A percentile compares a stretch with the other conserved stretches of the same genome.
Evolutionary conservation across 306 rosid genomes (phyloP).

Genomic region (Gastrolobium villosum): DNA sequence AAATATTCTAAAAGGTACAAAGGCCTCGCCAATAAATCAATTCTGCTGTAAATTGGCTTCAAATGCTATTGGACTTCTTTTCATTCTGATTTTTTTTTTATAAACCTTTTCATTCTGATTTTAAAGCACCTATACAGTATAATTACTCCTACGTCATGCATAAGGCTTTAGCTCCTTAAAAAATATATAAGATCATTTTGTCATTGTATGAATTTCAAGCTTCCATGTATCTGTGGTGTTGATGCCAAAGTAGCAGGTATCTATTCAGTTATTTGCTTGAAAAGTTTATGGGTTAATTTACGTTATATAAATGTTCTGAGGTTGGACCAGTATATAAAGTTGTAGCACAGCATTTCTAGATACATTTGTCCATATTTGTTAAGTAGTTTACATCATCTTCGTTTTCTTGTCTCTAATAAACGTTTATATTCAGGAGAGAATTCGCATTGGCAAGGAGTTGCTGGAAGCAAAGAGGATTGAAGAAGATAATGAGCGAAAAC

Average conservation of each 20-base stretch:
- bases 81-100: neutral
- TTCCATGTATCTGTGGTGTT: constrained; percentile 9
- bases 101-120: neutral
- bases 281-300: constrained; percentile 18
- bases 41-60: neutral
- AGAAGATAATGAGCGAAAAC: constrained; percentile 93
- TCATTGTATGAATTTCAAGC: constrained; percentile 36
- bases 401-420: constrained; percentile 18
- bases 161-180: constrained; percentile 12
- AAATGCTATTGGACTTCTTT: neutral
- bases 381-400: constrained; percentile 27
- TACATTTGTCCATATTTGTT: constrained; percentile 23
- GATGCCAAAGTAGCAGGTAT: constrained; percentile 1
- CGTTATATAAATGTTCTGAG: neutral
- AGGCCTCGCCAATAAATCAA: neutral
- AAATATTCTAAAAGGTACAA: neutral
- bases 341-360: constrained; percentile 17
- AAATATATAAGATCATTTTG: neutral
- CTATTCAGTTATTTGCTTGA: constrained; percentile 18
- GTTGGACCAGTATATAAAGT: constrained; percentile 32
- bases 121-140: neutral
- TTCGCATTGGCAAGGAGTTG: constrained; percentile 95
- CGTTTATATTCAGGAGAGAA: constrained; percentile 78
- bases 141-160: constrained; percentile 14
- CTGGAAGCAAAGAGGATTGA: constrained; percentile 97